phyloP scores from a whole-genome alignment of 2,329 filamentous ascomycete species.

The Colletotrichum acutatum region DNA sequence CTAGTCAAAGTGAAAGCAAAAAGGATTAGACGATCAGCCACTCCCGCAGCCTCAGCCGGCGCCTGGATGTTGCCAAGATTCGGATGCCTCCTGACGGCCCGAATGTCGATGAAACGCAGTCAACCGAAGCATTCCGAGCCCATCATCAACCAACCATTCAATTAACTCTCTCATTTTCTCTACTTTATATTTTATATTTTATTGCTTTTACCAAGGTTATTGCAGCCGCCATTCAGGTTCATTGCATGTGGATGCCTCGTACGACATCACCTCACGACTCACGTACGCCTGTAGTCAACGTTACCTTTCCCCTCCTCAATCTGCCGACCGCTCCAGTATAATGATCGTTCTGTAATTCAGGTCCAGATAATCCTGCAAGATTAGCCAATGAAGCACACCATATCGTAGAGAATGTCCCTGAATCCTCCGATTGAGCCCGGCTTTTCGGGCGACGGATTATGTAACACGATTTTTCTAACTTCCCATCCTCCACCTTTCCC shows the following conservation, averaged over 20 bases:
- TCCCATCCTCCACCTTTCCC: neutral
- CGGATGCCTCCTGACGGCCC: neutral
- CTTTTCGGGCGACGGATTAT: neutral
- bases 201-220: neutral
- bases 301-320: neutral
- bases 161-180: neutral
- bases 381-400: neutral
- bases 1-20: neutral
- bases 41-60: neutral
- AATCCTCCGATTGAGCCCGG: neutral
- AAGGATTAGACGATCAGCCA: neutral
- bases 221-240: neutral
- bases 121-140: neutral
- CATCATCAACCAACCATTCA: neutral
- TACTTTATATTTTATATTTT: no score
- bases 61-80: constrained; percentile 1
- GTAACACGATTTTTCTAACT: neutral
- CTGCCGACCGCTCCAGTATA: neutral
- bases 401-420: neutral
- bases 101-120: constrained; percentile 8
- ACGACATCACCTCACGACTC: neutral
- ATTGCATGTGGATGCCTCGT: neutral
- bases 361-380: neutral
- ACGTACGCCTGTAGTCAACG: neutral
- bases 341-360: neutral